Percentiles rank a stretch among this genome's conserved stretches.
phyloP scores from a whole-genome alignment of 257 asterid genomes.

The Solanum pimpinellifolium region DNA sequence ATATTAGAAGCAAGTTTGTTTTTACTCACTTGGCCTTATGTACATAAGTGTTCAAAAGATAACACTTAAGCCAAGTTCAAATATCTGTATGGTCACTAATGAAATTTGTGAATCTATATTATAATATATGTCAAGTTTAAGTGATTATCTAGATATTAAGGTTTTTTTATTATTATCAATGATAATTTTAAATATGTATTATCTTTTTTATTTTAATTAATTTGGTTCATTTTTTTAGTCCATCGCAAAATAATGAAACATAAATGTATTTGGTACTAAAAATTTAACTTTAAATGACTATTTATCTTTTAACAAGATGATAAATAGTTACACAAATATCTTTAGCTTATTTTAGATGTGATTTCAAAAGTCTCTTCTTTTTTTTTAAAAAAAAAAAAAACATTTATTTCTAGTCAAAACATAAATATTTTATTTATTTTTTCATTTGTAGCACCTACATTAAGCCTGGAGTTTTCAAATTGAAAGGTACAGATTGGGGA shows the following conservation, averaged over 20 bases:
- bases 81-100: background rate
- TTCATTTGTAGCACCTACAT: background rate
- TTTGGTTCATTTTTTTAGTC: background rate
- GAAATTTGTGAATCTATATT: background rate
- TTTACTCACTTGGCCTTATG: too few species aligned
- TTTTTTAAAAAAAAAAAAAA: too few species aligned
- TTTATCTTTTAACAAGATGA: too few species aligned
- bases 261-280: background rate
- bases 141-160: background rate
- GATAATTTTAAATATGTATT: too few species aligned
- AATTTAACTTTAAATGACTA: too few species aligned
- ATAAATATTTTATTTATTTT: background rate
- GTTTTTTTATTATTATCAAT: background rate
- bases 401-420: too few species aligned
- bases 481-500: background rate
- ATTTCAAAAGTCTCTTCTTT: too few species aligned
- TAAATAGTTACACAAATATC: background rate
- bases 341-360: too few species aligned
- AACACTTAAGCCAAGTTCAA: background rate
- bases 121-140: background rate
- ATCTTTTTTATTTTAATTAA: fast-evolving
- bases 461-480: background rate
- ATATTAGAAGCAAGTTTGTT: background rate
- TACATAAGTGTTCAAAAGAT: too few species aligned
- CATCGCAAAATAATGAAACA: too few species aligned